phyloP scores from a whole-genome alignment of 305 asterid species.

The Withania somnifera region DNA sequence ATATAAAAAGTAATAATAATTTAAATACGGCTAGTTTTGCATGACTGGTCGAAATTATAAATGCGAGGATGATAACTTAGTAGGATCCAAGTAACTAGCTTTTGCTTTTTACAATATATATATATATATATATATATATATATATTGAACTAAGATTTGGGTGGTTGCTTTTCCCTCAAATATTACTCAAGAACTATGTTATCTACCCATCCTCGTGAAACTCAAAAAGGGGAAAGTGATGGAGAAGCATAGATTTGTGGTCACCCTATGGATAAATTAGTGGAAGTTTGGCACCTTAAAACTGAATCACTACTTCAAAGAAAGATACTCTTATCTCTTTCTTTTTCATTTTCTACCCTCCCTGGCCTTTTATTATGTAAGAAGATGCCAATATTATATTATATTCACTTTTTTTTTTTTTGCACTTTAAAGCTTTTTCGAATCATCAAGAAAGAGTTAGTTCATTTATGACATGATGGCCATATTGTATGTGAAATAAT shows the following conservation, averaged over 20 bases:
- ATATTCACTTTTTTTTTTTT: background rate
- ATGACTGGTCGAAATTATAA: background rate
- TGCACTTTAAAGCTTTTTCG: background rate
- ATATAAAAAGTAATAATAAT: no score
- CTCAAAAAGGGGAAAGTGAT: background rate
- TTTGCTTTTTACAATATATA: background rate
- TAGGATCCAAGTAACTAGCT: background rate
- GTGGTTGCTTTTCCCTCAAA: background rate
- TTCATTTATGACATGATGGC: background rate
- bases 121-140: no score
- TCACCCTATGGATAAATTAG: background rate
- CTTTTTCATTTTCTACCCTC: background rate
- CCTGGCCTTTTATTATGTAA: background rate
- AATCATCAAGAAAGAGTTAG: background rate
- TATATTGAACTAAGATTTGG: background rate
- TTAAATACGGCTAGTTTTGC: background rate
- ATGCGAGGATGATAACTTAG: background rate
- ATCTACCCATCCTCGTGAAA: background rate
- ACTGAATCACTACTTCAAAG: background rate
- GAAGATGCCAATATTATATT: background rate
- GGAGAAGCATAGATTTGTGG: background rate
- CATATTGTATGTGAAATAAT: background rate
- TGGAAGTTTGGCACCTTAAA: constrained; percentile 1
- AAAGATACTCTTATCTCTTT: background rate
- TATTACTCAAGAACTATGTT: background rate